Evolutionary conservation across 2,329 filamentous ascomycete species (phyloP).

Genomic region (Tolypocladium ophioglossoides): DNA sequence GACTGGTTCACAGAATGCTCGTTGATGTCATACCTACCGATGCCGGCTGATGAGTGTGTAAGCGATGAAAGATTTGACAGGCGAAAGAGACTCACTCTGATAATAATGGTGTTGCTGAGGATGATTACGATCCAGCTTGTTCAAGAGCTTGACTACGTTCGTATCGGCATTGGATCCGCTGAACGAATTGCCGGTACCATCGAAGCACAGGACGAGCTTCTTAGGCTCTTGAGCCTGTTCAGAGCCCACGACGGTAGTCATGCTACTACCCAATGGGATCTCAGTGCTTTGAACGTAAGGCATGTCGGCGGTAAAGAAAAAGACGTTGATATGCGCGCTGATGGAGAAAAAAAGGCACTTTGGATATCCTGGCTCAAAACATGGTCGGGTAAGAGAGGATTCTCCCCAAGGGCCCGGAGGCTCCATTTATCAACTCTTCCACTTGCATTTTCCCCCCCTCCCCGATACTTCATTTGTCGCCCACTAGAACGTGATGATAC

Average conservation of each 20-base stretch:
- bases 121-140: conserved; percentile 32
- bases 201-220: conserved; percentile 37
- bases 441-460: too few relatives aligned
- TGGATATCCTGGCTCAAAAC: background rate
- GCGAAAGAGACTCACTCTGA: conserved; percentile 30
- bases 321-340: background rate
- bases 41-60: conserved; percentile 25
- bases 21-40: conserved; percentile 37
- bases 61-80: background rate
- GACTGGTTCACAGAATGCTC: conserved; percentile 29
- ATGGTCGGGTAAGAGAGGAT: background rate
- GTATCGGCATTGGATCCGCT: conserved; percentile 37
- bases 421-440: background rate
- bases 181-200: conserved; percentile 37
- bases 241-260: background rate
- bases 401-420: background rate
- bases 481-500: too few relatives aligned
- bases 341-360: background rate
- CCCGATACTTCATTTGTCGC: too few relatives aligned
- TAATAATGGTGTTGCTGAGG: conserved; percentile 38
- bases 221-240: conserved; percentile 13
- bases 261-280: background rate
- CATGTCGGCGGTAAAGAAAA: background rate
- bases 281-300: background rate
- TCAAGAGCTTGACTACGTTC: conserved; percentile 41